A percentile compares a stretch with the other conserved stretches of the same genome.
These are phyloP conservation scores for Phytophthora sojae DNA, from an alignment of 352 stramenopile species.

Conservation along the genomic window DNA sequence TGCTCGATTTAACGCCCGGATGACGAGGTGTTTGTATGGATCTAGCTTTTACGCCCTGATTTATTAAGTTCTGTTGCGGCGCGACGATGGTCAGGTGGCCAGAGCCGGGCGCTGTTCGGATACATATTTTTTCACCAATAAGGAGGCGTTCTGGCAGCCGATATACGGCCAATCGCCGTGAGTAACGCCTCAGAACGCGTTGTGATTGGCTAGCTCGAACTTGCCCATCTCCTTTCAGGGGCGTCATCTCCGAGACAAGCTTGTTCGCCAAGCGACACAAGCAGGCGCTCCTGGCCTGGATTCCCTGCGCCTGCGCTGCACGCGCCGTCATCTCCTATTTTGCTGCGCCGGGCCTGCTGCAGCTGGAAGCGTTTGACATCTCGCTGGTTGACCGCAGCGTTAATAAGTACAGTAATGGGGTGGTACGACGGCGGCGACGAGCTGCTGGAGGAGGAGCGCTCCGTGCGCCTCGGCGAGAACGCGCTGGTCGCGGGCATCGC, in stretches of 20 bases:
- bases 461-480: constrained; percentile 73
- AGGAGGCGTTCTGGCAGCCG: not conserved
- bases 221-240: constrained; percentile 22
- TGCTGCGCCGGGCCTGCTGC: not conserved
- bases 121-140: constrained; percentile 24
- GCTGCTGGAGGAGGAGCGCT: constrained; percentile 66
- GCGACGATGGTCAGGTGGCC: not conserved
- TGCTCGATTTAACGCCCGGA: not conserved
- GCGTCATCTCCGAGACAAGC: constrained; percentile 28
- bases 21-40: constrained; percentile 20
- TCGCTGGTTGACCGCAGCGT: no score
- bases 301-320: constrained; percentile 21
- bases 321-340: constrained; percentile 25
- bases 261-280: constrained; percentile 19
- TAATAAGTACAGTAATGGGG: constrained; percentile 21
- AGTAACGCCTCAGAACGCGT: constrained; percentile 1
- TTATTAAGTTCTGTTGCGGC: not conserved
- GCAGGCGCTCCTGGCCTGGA: constrained; percentile 12
- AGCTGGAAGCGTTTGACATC: no score
- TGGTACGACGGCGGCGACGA: constrained; percentile 45
- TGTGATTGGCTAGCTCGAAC: constrained; percentile 22
- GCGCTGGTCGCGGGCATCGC: constrained; percentile 58
- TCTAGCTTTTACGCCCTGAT: not conserved
- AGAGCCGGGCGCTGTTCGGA: constrained; percentile 19
- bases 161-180: constrained; percentile 14